Base-by-base conservation (phyloP, 106 monocot genomes). In the Allium fistulosum region DNA sequence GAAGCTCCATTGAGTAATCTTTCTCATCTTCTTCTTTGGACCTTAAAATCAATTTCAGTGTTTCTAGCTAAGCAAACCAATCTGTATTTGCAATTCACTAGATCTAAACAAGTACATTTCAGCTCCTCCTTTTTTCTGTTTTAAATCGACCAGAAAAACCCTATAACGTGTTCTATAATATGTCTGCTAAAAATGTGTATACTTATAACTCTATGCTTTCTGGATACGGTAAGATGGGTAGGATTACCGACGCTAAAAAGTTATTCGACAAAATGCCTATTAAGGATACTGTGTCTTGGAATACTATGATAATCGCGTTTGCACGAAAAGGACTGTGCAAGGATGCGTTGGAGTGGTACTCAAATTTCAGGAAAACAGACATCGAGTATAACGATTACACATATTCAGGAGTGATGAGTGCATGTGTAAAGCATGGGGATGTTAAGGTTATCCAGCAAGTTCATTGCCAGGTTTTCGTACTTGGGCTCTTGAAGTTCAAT, bases 181-280 rank as follows among this genome's bases (percentile, higher is more conserved):
- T 97, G 89, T 71, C 72, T 11, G 52, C n/a, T 8, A 78, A 65
- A 22, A 88, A 82, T 51, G 47, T 90, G 12, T 83, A 76, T 79
- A 80, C 92, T 1, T 92, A 77, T 72, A 92, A 92, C 70, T 76
- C 87, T 49, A 90, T 97, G 92, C 79, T 97, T 26, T 57, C 81
- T 1, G 88, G 95, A 0, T 91, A 88, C 59, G 71, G 81, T 12
- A 69, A 71, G 17, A 55, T 82, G 10, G 81, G 81, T 22, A 67
- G 77, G 68, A 50, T 80, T 16, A 26, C 26, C 9, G 66, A 72
- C 3, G 88, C 85, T 7, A 63, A 72, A 48, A 27, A 51, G 46
- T 15, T 91, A 2, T 95, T 95, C 53, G 79, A 81, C 11, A 6
- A 28, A 46, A 95, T 91, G 85, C 72, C 77, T 14, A 26, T 69